phyloP scores from a whole-genome alignment of 1,284 basidiomycete species.

The Papiliotrema nemorosa region DNA sequence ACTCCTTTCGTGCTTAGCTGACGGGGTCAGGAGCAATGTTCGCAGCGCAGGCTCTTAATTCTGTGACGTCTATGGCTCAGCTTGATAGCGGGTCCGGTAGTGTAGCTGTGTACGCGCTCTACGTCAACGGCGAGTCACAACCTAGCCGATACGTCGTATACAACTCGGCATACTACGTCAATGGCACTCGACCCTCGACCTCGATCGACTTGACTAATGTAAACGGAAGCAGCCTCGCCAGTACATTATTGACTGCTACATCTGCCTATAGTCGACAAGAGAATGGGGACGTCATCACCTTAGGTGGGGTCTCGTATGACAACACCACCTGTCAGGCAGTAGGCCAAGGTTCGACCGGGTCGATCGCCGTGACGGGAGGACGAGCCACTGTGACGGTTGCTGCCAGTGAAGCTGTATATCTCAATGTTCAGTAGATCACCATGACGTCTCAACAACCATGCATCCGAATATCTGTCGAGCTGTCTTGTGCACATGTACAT shows the following conservation, averaged over 20 bases:
- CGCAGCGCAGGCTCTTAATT: conserved; percentile 49
- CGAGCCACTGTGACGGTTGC: conserved; percentile 40
- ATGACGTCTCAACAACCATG: too few relatives aligned
- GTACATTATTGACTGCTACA: conserved; percentile 49
- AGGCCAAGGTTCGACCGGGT: conserved; percentile 45
- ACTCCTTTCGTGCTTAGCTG: conserved; percentile 41
- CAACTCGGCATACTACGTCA: conserved; percentile 51
- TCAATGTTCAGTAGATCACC: conserved; percentile 20
- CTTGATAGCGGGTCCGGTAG: conserved; percentile 48
- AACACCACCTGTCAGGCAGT: conserved; percentile 27
- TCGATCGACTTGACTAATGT: conserved; percentile 44
- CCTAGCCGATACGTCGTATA: conserved; percentile 48
- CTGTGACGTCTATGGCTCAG: conserved; percentile 34
- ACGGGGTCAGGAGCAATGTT: conserved; percentile 11
- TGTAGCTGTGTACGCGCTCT: conserved; percentile 48
- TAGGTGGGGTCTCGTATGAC: conserved; percentile 48
- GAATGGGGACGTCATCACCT: conserved; percentile 48
- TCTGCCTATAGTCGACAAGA: conserved; percentile 45
- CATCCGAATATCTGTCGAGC: too few relatives aligned
- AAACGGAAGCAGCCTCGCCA: conserved; percentile 19
- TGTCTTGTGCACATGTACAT: too few relatives aligned
- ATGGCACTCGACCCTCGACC: conserved; percentile 41
- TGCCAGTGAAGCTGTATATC: conserved; percentile 51
- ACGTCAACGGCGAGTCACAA: conserved; percentile 33
- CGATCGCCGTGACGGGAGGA: conserved; percentile 33